Percentiles rank a stretch among this genome's conserved stretches.
These are phyloP conservation scores for Thelonectria rubi DNA, from an alignment of 2,329 filamentous ascomycete species.

Conservation along the genomic window DNA sequence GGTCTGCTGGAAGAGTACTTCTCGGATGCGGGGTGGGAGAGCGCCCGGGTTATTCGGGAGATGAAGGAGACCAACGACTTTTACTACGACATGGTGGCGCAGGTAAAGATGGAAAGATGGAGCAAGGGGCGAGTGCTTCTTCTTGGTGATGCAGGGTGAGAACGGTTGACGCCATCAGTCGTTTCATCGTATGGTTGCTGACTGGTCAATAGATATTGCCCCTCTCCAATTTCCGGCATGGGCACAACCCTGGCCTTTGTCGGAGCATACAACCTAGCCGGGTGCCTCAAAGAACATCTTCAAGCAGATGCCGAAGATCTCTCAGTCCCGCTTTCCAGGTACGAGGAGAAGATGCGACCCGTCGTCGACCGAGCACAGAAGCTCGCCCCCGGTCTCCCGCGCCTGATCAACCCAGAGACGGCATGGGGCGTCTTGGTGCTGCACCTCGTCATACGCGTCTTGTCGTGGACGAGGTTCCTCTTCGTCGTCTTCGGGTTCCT, in stretches of 20 bases:
- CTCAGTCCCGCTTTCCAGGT: constrained; percentile 34
- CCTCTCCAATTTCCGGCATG: constrained; percentile 57
- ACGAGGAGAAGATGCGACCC: constrained; percentile 53
- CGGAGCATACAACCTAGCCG: constrained; percentile 61
- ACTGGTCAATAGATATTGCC: constrained; percentile 46
- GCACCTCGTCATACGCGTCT: constrained; percentile 12
- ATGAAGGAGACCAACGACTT: constrained; percentile 53
- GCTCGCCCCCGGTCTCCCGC: constrained; percentile 41
- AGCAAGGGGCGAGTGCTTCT: constrained; percentile 51
- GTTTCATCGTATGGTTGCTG: not conserved
- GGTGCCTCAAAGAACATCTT: constrained; percentile 48
- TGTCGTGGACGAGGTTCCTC: not conserved
- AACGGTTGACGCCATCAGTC: not conserved
- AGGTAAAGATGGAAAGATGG: constrained; percentile 52
- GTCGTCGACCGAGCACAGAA: constrained; percentile 52
- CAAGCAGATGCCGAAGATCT: constrained; percentile 39
- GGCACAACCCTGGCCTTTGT: constrained; percentile 57
- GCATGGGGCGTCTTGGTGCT: constrained; percentile 40
- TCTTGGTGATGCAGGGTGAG: constrained; percentile 57
- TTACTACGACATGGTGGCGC: constrained; percentile 53
- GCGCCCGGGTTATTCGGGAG: constrained; percentile 47
- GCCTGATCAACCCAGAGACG: constrained; percentile 41
- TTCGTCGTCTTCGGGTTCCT: not conserved
- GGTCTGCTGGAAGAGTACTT: constrained; percentile 51
- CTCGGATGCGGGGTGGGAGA: constrained; percentile 57